phyloP scores from a whole-genome alignment of 129 eudicot genomes.

The Flaveria trinervia region DNA sequence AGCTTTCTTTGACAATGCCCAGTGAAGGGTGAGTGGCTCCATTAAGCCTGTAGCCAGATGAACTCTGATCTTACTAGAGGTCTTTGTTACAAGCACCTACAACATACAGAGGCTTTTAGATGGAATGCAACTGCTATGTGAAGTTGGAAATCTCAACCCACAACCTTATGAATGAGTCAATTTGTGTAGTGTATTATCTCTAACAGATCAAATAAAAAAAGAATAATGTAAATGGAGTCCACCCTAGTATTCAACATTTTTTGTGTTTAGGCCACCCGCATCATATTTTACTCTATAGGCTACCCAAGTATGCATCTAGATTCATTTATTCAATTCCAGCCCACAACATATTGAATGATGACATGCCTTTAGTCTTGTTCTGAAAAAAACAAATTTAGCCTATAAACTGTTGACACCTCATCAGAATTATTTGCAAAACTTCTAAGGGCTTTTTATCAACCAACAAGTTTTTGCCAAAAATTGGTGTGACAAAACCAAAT shows the following conservation, averaged over 20 bases:
- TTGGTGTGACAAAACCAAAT: not conserved
- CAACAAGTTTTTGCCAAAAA: not conserved
- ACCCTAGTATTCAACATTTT: not conserved
- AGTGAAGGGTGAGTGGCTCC: conserved; percentile 81
- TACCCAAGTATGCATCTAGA: not conserved
- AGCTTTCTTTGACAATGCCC: conserved; percentile 78
- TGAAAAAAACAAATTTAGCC: not conserved
- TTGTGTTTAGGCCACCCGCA: not conserved
- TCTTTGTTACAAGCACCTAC: conserved; percentile 82
- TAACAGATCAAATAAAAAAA: not conserved
- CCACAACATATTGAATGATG: not conserved
- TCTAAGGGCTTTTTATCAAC: not conserved
- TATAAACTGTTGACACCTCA: not conserved
- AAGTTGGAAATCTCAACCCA: conserved; percentile 5
- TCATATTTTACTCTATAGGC: not conserved
- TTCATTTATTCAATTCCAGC: not conserved
- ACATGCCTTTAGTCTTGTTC: not conserved
- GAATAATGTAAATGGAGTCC: not conserved
- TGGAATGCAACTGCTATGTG: conserved; percentile 1
- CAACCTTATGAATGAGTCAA: not conserved
- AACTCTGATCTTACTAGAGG: conserved; percentile 58
- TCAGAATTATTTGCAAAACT: conserved; percentile 7
- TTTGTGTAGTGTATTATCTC: not conserved
- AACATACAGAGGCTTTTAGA: conserved; percentile 17
- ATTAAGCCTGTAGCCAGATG: conserved; percentile 66